Percentiles rank a stretch among this genome's conserved stretches.
These are phyloP conservation scores for Brassica cretica DNA, from an alignment of 345 rosid species.

Conservation along the genomic window DNA sequence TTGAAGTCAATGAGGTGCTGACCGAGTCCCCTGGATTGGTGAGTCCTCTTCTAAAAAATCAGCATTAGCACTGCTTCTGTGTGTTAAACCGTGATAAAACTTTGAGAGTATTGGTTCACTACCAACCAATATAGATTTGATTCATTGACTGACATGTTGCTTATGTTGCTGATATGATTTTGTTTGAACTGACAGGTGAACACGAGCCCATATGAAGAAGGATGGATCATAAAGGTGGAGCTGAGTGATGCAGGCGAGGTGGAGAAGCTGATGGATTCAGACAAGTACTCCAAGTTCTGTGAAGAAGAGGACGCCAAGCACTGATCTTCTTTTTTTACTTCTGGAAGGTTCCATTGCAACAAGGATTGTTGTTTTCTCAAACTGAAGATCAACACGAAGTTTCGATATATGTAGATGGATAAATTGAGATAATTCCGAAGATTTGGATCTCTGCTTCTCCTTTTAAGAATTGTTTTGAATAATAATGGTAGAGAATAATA, in stretches of 20 bases:
- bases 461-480: not conserved
- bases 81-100: not conserved
- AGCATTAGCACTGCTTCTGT: not conserved
- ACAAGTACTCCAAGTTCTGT: conserved; percentile 78
- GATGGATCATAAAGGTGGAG: conserved; percentile 91
- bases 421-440: conserved; percentile 1
- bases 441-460: not conserved
- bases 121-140: not conserved
- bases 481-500: conserved; percentile 31
- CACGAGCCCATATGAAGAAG: conserved; percentile 73
- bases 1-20: conserved; percentile 72
- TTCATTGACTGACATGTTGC: not conserved
- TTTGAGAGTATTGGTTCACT: not conserved
- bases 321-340: conserved; percentile 33
- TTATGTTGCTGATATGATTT: too few species aligned
- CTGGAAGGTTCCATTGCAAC: not conserved
- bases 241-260: conserved; percentile 55
- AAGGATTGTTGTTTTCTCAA: conserved; percentile 2
- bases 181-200: conserved; percentile 53
- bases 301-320: conserved; percentile 95
- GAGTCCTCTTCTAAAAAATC: conserved; percentile 34
- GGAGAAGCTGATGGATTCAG: conserved; percentile 73
- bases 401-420: not conserved
- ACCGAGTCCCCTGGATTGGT: conserved; percentile 72
- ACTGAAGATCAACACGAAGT: not conserved